A percentile compares a stretch with the other conserved stretches of the same genome.
phyloP scores from a whole-genome alignment of 1,284 basidiomycete genomes.

The Fomitopsis palustris region DNA sequence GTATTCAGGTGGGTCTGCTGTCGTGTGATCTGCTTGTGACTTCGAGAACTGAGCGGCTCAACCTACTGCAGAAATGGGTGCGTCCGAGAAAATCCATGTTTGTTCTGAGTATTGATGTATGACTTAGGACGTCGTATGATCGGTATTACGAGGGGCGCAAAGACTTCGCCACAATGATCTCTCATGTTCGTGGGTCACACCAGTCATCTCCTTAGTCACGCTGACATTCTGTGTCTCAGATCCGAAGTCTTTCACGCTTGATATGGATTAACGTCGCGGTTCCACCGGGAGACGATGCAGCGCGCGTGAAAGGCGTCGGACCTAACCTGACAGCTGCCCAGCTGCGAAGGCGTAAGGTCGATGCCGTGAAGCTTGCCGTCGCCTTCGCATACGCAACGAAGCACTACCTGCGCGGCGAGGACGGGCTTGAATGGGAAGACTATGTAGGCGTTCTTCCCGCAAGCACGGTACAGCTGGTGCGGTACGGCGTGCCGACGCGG shows the following conservation, averaged over 20 bases:
- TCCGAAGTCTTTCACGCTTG: constrained; percentile 59
- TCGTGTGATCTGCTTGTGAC: background rate
- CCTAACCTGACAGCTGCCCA: constrained; percentile 47
- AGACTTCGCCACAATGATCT: constrained; percentile 64
- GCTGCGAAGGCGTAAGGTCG: constrained; percentile 68
- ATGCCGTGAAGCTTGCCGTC: constrained; percentile 65
- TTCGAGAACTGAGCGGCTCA: background rate
- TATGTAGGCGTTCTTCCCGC: constrained; percentile 63
- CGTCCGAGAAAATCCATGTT: background rate
- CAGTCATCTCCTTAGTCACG: background rate
- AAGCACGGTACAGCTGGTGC: constrained; percentile 41
- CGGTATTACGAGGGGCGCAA: constrained; percentile 85
- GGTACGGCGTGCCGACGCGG: constrained; percentile 16
- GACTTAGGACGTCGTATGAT: constrained; percentile 69
- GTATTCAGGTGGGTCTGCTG: constrained; percentile 61
- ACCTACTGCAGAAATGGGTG: constrained; percentile 29
- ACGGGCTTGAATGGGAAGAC: constrained; percentile 66
- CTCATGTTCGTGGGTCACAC: constrained; percentile 43
- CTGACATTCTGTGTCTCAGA: constrained; percentile 28
- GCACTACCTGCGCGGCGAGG: constrained; percentile 75
- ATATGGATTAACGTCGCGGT: constrained; percentile 80
- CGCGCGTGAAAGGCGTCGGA: constrained; percentile 48
- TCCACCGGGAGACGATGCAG: constrained; percentile 48
- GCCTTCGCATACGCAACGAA: constrained; percentile 71
- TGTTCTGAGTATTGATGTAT: background rate